These are phyloP conservation scores for Pseudophaeomoniella oleicola DNA, from an alignment of 2,329 filamentous ascomycete genomes.

Conservation along the genomic window DNA sequence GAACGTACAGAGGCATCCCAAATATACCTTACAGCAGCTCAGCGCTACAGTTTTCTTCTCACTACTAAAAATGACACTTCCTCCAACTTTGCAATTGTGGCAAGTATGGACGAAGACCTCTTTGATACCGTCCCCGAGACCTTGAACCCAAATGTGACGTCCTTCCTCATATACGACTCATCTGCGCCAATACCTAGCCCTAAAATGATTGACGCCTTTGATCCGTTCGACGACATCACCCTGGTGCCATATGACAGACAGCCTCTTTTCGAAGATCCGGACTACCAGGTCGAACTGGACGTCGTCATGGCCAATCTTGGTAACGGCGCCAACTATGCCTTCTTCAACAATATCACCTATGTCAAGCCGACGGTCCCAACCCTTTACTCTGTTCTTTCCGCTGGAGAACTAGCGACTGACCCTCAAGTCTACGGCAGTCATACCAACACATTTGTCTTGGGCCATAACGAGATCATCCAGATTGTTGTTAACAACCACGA, in stretches of 20 bases:
- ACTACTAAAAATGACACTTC: constrained; percentile 48
- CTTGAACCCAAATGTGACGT: constrained; percentile 47
- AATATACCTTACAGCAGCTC: constrained; percentile 54
- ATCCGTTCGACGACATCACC: constrained; percentile 58
- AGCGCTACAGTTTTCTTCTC: constrained; percentile 41
- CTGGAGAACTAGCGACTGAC: constrained; percentile 40
- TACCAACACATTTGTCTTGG: constrained; percentile 53
- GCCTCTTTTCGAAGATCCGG: constrained; percentile 44
- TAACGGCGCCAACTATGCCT: constrained; percentile 45
- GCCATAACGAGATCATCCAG: constrained; percentile 37
- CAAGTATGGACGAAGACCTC: constrained; percentile 54
- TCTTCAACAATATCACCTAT: constrained; percentile 68
- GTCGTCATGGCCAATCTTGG: constrained; percentile 53
- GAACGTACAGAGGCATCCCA: constrained; percentile 44
- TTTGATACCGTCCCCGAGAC: constrained; percentile 55
- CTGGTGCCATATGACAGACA: constrained; percentile 54
- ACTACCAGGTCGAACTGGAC: constrained; percentile 48
- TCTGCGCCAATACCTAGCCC: constrained; percentile 32
- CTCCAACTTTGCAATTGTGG: constrained; percentile 53
- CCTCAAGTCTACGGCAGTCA: constrained; percentile 50
- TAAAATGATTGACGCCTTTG: constrained; percentile 43
- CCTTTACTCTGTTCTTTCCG: constrained; percentile 59
- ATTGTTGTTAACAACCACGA: constrained; percentile 25
- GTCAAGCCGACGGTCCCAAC: constrained; percentile 60
- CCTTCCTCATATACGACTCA: constrained; percentile 41